These are phyloP conservation scores for Dothidotthia symphoricarpi DNA, from an alignment of 2,329 filamentous ascomycete genomes.

Conservation along the genomic window DNA sequence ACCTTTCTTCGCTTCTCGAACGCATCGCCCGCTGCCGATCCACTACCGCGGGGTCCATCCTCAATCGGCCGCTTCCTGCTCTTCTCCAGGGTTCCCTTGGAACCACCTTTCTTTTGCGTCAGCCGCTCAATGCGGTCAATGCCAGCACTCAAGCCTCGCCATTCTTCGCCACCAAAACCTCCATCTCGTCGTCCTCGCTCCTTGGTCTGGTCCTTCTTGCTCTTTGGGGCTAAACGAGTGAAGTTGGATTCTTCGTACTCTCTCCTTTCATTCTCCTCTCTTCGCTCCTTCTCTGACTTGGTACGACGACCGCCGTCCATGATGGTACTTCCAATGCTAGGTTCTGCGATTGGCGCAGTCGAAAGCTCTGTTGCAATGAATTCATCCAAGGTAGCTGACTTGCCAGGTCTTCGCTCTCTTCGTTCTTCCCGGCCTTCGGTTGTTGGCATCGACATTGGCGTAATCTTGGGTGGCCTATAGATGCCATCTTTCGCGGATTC, in stretches of 20 bases:
- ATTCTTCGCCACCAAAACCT: conserved; percentile 90
- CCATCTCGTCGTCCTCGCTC: conserved; percentile 49
- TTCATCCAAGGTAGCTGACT: conserved; percentile 86
- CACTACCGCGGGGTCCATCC: conserved; percentile 69
- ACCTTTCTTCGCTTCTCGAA: conserved; percentile 55
- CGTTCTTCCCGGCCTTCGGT: conserved; percentile 61
- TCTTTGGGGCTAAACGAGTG: conserved; percentile 76
- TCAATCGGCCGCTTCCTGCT: conserved; percentile 77
- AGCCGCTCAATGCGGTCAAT: conserved; percentile 82
- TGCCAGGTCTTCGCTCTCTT: conserved; percentile 60
- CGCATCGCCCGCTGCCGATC: conserved; percentile 66
- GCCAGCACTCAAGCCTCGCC: conserved; percentile 79
- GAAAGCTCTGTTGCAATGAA: conserved; percentile 86
- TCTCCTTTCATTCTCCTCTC: conserved; percentile 72
- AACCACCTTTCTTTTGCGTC: conserved; percentile 65
- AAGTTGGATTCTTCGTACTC: conserved; percentile 94
- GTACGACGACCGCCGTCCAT: conserved; percentile 72
- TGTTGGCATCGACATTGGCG: conserved; percentile 78
- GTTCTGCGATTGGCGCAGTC: conserved; percentile 74
- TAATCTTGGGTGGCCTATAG: conserved; percentile 86
- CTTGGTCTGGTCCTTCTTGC: conserved; percentile 80
- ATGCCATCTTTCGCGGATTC: conserved; percentile 60
- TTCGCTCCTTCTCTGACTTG: conserved; percentile 74
- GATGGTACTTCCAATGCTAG: conserved; percentile 90
- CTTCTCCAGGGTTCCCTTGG: conserved; percentile 65